phyloP scores from a whole-genome alignment of 805 yeast species.

The Candida cerambycidarum region DNA sequence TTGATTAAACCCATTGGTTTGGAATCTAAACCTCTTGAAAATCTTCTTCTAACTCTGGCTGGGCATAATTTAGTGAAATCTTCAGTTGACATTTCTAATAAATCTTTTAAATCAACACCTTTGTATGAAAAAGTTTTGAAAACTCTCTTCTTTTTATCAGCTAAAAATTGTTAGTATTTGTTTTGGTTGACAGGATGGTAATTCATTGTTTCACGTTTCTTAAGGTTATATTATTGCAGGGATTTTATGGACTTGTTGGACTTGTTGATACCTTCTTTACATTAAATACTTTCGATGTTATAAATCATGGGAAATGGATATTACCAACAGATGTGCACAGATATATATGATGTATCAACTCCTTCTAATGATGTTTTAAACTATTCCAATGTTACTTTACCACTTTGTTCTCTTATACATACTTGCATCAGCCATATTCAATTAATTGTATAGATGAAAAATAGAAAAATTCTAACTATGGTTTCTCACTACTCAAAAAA shows the following conservation, averaged over 20 bases:
- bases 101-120: conserved; percentile 96
- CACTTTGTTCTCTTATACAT: conserved; percentile 19
- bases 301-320: too few species aligned
- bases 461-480: conserved; percentile 5
- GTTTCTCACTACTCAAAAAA: conserved; percentile 5
- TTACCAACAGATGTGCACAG: too few species aligned
- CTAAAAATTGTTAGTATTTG: conserved; percentile 20
- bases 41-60: conserved; percentile 99
- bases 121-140: conserved; percentile 98
- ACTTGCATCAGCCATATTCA: conserved; percentile 38
- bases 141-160: conserved; percentile 79
- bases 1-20: conserved; percentile 95
- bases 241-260: too few species aligned
- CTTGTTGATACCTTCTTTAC: too few species aligned
- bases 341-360: too few species aligned
- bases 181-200: neutral
- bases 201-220: neutral
- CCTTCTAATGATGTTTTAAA: too few species aligned
- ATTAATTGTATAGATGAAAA: conserved; percentile 6
- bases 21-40: conserved; percentile 94
- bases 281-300: too few species aligned
- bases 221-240: too few species aligned
- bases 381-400: too few species aligned
- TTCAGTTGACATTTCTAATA: conserved; percentile 91
- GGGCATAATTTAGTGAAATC: conserved; percentile 95